Percentiles rank a stretch among this genome's conserved stretches.
Conservation (phyloP, 192 early-diverging fungal species). For the Spizellomyces punctatus region DNA sequence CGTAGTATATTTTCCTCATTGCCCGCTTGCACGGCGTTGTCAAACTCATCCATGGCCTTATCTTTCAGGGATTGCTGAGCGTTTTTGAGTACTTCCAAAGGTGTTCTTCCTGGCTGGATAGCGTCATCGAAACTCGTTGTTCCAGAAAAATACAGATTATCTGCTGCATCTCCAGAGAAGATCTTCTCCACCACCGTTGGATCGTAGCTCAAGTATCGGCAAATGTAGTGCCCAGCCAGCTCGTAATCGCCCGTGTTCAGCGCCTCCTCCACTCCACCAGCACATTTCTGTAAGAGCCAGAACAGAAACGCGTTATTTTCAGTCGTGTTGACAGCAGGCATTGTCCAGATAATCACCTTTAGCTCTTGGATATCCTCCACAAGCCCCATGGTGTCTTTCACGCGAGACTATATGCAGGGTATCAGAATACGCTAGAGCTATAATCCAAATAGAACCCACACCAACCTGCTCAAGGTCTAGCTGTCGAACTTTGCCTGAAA, state of each 20-base stretch:
- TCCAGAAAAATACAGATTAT: conserved; percentile 8
- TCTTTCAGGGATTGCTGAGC: conserved; percentile 67
- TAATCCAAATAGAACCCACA: conserved; percentile 21
- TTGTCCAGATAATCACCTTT: conserved; percentile 20
- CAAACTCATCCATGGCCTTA: conserved; percentile 79
- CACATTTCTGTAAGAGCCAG: conserved; percentile 50
- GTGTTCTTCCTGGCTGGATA: conserved; percentile 24
- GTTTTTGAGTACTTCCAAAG: conserved; percentile 56
- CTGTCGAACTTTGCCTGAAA: conserved; percentile 82
- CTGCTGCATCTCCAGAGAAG: conserved; percentile 55
- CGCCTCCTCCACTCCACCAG: conserved; percentile 64
- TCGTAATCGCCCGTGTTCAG: conserved; percentile 67
- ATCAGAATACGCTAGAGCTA: not conserved
- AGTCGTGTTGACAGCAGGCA: not conserved
- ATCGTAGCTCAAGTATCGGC: conserved; percentile 64
- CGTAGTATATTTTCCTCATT: conserved; percentile 79
- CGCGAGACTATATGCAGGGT: conserved; percentile 50
- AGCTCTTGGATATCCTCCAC: conserved; percentile 71
- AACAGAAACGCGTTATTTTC: not conserved
- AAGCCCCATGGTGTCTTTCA: conserved; percentile 67
- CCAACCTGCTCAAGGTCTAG: conserved; percentile 72
- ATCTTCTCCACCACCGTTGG: conserved; percentile 58
- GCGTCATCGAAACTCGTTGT: not conserved
- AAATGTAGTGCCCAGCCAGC: conserved; percentile 64
- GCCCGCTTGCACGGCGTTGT: conserved; percentile 66